A percentile compares a stretch with the other conserved stretches of the same genome.
These are phyloP conservation scores for Zygosaccharomyces siamensis DNA, from an alignment of 805 yeast species.

Conservation along the genomic window DNA sequence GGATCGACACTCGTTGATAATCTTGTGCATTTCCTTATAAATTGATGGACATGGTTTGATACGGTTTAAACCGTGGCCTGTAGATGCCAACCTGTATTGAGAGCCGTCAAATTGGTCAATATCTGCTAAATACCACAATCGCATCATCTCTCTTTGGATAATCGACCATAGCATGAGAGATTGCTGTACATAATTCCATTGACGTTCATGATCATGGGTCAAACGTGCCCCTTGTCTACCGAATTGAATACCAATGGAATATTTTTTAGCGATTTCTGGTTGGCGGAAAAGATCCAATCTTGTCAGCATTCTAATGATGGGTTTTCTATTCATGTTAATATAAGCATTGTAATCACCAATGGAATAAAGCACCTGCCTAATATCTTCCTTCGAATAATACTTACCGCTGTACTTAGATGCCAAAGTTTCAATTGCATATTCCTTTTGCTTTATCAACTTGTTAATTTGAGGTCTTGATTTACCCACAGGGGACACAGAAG, in stretches of 20 bases:
- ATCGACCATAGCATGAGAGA: conserved; percentile 71
- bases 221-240: conserved; percentile 68
- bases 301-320: conserved; percentile 58
- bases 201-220: conserved; percentile 68
- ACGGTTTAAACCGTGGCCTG: conserved; percentile 80
- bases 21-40: conserved; percentile 63
- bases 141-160: conserved; percentile 73
- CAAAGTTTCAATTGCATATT: conserved; percentile 59
- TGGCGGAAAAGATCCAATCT: conserved; percentile 46
- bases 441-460: conserved; percentile 59
- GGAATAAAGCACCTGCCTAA: conserved; percentile 69
- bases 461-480: conserved; percentile 51
- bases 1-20: conserved; percentile 59
- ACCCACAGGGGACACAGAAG: conserved; percentile 58
- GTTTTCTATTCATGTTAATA: conserved; percentile 60
- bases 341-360: conserved; percentile 76
- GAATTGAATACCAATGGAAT: conserved; percentile 55
- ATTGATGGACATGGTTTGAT: conserved; percentile 69
- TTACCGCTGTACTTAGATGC: conserved; percentile 44
- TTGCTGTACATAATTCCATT: conserved; percentile 69
- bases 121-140: conserved; percentile 73
- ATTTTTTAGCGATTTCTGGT: conserved; percentile 39
- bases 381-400: conserved; percentile 52
- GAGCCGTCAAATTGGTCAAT: conserved; percentile 56
- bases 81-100: conserved; percentile 55